Evolutionary conservation across 1,284 basidiomycete species (phyloP).

Genomic region (Irpex lacteus): DNA sequence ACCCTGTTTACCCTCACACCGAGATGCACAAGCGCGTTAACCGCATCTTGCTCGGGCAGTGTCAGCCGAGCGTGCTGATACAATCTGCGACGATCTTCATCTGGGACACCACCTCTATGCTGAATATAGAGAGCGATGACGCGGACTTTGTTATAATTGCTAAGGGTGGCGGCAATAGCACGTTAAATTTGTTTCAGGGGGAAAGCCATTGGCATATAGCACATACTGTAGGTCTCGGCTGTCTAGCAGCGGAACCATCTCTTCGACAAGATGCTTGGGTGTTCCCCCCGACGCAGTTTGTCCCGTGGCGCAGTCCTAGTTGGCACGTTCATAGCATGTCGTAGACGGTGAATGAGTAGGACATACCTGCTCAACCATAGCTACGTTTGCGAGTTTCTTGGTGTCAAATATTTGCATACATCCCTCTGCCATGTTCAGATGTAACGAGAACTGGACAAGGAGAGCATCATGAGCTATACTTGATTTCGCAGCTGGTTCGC

Average conservation of each 20-base stretch:
- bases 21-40: slow-evolving; percentile 84
- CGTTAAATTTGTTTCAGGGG: not conserved
- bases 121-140: slow-evolving; percentile 97
- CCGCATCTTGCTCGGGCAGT: slow-evolving; percentile 89
- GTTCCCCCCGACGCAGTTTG: slow-evolving; percentile 85
- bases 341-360: not conserved
- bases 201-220: not conserved
- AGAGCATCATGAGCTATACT: not conserved
- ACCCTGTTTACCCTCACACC: slow-evolving; percentile 87
- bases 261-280: slow-evolving; percentile 92
- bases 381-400: slow-evolving; percentile 83
- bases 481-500: too few species aligned
- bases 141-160: slow-evolving; percentile 90
- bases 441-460: slow-evolving; percentile 79
- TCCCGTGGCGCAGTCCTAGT: slow-evolving; percentile 88
- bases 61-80: slow-evolving; percentile 96
- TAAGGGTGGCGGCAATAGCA: slow-evolving; percentile 29
- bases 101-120: slow-evolving; percentile 94
- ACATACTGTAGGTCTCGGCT: slow-evolving; percentile 77
- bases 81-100: slow-evolving; percentile 91
- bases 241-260: slow-evolving; percentile 97
- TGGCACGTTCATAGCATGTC: slow-evolving; percentile 1
- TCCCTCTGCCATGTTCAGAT: slow-evolving; percentile 96
- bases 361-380: slow-evolving; percentile 88
- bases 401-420: slow-evolving; percentile 94